A percentile compares a stretch with the other conserved stretches of the same genome.
These are phyloP conservation scores for Tylopilus balloui DNA, from an alignment of 768 basidiomycete species.

Conservation along the genomic window DNA sequence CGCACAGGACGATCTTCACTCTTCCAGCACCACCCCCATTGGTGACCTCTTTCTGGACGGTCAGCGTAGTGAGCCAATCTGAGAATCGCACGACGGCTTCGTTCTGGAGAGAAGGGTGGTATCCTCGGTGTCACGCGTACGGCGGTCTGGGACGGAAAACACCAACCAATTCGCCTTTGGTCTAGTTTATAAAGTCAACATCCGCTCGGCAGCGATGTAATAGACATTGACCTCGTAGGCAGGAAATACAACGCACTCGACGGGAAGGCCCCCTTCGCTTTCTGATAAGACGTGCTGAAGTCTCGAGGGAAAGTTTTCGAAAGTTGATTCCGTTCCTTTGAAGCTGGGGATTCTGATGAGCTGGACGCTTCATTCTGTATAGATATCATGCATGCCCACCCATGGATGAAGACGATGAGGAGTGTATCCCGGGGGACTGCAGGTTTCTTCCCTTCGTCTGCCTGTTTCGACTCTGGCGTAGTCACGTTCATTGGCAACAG, in stretches of 20 bases:
- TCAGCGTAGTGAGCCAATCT: conserved; percentile 89
- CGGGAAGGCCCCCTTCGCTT: conserved; percentile 48
- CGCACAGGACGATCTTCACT: conserved; percentile 81
- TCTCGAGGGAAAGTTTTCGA: conserved; percentile 72
- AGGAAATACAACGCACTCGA: conserved; percentile 82
- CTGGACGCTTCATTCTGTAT: not conserved
- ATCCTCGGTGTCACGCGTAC: not conserved
- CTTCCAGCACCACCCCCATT: conserved; percentile 69
- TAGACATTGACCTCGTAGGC: conserved; percentile 66
- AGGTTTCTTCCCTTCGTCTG: conserved; percentile 2
- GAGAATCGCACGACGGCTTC: conserved; percentile 82
- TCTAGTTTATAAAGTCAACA: conserved; percentile 43
- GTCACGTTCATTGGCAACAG: conserved; percentile 10
- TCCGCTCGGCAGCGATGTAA: not conserved
- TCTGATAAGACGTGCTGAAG: conserved; percentile 73
- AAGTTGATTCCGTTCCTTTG: conserved; percentile 65
- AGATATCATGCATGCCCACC: conserved; percentile 36
- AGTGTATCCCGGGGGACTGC: conserved; percentile 40
- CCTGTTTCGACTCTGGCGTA: conserved; percentile 6
- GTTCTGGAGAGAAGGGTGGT: conserved; percentile 40
- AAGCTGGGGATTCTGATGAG: conserved; percentile 34
- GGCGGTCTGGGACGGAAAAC: not conserved
- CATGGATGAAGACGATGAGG: conserved; percentile 76
- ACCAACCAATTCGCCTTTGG: conserved; percentile 84
- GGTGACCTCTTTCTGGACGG: conserved; percentile 79